Evolutionary conservation across 1,139 yeast species (phyloP).

Genomic region (Suhomyces kunorum): DNA sequence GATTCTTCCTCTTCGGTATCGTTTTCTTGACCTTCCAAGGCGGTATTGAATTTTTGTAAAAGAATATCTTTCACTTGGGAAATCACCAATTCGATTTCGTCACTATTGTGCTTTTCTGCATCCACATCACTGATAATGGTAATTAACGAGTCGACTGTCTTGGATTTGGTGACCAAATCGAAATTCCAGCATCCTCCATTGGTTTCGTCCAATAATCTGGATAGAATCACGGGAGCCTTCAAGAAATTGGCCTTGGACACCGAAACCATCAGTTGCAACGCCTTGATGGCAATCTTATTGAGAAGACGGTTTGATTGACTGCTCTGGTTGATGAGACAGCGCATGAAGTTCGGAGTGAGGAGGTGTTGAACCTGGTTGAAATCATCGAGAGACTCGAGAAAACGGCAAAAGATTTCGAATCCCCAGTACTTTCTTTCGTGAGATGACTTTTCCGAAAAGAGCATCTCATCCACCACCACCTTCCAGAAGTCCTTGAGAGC

Average conservation of each 20-base stretch:
- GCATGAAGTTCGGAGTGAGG: constrained; percentile 69
- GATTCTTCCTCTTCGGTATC: constrained; percentile 15
- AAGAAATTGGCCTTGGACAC: constrained; percentile 38
- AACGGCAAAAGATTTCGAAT: constrained; percentile 64
- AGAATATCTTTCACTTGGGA: constrained; percentile 27
- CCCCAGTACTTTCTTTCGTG: constrained; percentile 90
- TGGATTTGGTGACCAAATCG: constrained; percentile 76
- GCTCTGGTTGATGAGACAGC: constrained; percentile 77
- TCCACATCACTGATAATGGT: constrained; percentile 30
- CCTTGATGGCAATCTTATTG: constrained; percentile 62
- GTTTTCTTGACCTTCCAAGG: constrained; percentile 20
- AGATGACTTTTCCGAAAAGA: constrained; percentile 75
- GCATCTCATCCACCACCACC: constrained; percentile 73
- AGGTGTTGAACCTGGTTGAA: constrained; percentile 39
- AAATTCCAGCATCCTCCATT: constrained; percentile 69
- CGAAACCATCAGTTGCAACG: constrained; percentile 46
- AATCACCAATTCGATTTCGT: constrained; percentile 19
- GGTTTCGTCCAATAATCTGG: constrained; percentile 49
- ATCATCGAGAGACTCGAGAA: constrained; percentile 37
- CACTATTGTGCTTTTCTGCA: constrained; percentile 16
- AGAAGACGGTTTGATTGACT: constrained; percentile 65
- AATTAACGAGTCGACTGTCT: constrained; percentile 58
- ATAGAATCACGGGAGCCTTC: constrained; percentile 50
- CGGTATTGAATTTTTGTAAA: constrained; percentile 23
- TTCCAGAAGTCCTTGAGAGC: constrained; percentile 77